A percentile compares a stretch with the other conserved stretches of the same genome.
These are phyloP conservation scores for Neurospora sp. DNA, from an alignment of 495 filamentous ascomycete species.

Conservation along the genomic window DNA sequence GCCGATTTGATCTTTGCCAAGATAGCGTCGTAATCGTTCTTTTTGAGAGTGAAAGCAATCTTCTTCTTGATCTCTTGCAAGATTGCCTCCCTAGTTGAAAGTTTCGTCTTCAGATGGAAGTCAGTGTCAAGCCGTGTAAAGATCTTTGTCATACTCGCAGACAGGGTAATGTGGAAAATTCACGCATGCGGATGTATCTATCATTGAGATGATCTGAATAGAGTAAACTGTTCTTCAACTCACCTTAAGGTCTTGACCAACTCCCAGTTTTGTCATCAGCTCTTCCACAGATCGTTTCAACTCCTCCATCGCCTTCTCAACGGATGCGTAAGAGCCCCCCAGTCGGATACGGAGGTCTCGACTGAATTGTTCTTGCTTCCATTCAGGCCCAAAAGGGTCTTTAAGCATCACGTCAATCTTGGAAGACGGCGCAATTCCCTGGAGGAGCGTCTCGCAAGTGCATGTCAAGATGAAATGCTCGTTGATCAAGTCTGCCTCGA, in stretches of 20 bases:
- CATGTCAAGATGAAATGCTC: not conserved
- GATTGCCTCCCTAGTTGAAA: not conserved
- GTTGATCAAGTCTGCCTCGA: not conserved
- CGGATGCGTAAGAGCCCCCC: not conserved
- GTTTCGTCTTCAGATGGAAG: too few species aligned
- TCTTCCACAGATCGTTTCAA: not conserved
- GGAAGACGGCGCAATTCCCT: not conserved
- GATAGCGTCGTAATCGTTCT: conserved; percentile 1
- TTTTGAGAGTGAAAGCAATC: conserved; percentile 1
- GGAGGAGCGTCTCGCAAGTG: not conserved
- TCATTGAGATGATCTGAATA: too few species aligned
- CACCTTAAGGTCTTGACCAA: too few species aligned
- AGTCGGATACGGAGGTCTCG: not conserved
- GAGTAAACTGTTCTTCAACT: too few species aligned
- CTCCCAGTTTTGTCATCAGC: not conserved
- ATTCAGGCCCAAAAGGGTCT: not conserved
- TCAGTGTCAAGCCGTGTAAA: too few species aligned
- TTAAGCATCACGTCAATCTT: not conserved
- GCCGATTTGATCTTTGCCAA: not conserved
- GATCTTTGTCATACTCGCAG: too few species aligned
- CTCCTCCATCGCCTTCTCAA: not conserved
- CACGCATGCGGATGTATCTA: too few species aligned
- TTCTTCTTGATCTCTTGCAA: not conserved
- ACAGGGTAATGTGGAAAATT: too few species aligned
- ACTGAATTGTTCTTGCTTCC: not conserved